Evolutionary conservation across 2,329 filamentous ascomycete species (phyloP).

Genomic region (Curvularia verruculosa): DNA sequence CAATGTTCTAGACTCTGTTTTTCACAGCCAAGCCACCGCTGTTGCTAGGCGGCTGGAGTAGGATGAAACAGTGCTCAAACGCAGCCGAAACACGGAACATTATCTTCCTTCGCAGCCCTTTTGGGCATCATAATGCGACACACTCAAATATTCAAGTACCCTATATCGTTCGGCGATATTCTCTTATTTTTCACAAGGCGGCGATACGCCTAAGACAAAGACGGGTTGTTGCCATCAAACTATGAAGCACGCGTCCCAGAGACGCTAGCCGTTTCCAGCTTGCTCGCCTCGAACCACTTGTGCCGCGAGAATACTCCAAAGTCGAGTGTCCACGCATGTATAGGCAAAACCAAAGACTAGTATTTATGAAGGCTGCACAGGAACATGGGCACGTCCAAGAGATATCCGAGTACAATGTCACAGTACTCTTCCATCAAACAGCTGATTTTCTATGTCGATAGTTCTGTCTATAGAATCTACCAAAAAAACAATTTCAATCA

Average conservation of each 20-base stretch:
- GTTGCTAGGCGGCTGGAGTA: conserved; percentile 3
- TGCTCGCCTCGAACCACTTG: not conserved
- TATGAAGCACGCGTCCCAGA: not conserved
- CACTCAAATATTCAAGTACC: not conserved
- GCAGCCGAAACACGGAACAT: conserved; percentile 28
- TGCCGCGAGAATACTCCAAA: not conserved
- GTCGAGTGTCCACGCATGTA: not conserved
- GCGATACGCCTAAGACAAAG: conserved; percentile 3
- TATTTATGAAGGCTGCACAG: not conserved
- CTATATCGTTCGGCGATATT: not conserved
- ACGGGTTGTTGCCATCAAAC: not conserved
- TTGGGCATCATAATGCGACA: conserved; percentile 4
- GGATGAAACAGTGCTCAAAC: conserved; percentile 40
- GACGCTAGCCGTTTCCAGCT: conserved; percentile 7
- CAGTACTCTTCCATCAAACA: not conserved
- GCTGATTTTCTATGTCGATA: not conserved
- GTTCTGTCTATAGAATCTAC: not conserved
- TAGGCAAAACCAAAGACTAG: not conserved
- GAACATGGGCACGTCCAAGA: not conserved
- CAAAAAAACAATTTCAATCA: not conserved
- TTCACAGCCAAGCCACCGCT: conserved; percentile 2
- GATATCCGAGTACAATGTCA: not conserved
- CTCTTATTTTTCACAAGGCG: not conserved
- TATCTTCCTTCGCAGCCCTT: conserved; percentile 8
- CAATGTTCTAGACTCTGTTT: not conserved